Conservation (phyloP, 2,329 filamentous ascomycete genomes). For the Aspergillus jensenii region DNA sequence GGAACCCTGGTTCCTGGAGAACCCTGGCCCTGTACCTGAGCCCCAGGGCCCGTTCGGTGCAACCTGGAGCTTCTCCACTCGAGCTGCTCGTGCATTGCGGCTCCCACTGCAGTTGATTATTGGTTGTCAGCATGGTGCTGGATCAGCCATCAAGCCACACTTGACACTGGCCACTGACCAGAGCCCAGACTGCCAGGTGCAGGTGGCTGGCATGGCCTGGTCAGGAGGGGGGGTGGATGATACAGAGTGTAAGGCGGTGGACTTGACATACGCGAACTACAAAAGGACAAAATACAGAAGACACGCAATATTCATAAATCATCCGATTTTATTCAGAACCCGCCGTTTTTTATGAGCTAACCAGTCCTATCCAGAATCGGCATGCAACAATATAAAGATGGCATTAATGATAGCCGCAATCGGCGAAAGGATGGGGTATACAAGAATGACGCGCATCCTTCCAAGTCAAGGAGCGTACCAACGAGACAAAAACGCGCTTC, state of each 20-base stretch:
- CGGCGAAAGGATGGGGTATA: slow-evolving; percentile 24
- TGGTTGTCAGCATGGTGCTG: background rate
- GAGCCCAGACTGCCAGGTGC: no score
- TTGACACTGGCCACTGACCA: background rate
- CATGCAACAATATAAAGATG: slow-evolving; percentile 17
- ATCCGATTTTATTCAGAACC: slow-evolving; percentile 16
- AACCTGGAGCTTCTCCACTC: background rate
- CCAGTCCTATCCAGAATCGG: slow-evolving; percentile 12
- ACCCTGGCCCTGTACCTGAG: no score
- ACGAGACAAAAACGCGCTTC: slow-evolving; percentile 19
- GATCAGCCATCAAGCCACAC: background rate
- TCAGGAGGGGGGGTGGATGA: no score
- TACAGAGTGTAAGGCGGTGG: no score
- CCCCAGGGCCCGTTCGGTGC: no score
- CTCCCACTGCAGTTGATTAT: background rate
- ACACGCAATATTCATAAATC: slow-evolving; percentile 5
- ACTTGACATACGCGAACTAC: no score
- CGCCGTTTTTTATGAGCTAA: slow-evolving; percentile 11
- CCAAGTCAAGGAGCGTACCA: slow-evolving; percentile 15
- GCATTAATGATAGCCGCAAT: slow-evolving; percentile 15
- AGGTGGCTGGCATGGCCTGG: no score
- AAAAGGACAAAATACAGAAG: no score
- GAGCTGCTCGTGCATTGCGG: background rate
- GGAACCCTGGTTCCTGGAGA: background rate
- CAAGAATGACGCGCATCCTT: slow-evolving; percentile 18